A percentile compares a stretch with the other conserved stretches of the same genome.
These are phyloP conservation scores for Amoebophrya sp. DNA, from an alignment of 169 alveolate species.

Conservation along the genomic window DNA sequence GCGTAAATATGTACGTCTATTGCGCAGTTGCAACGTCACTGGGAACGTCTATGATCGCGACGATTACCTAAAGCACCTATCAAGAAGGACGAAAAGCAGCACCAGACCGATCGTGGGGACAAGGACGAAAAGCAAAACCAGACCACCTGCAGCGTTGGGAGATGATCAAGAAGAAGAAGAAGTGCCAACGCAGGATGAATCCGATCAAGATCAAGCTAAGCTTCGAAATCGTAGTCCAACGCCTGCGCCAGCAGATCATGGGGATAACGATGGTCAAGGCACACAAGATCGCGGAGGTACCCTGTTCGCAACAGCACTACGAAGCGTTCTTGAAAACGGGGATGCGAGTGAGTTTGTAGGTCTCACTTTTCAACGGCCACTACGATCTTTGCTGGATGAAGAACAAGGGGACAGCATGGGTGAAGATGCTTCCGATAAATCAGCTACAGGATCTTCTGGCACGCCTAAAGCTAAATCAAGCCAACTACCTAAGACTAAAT, in stretches of 20 bases:
- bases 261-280: too few species aligned
- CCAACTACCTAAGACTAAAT: not conserved
- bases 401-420: not conserved
- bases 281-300: too few species aligned
- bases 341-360: too few species aligned
- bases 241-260: too few species aligned
- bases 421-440: not conserved
- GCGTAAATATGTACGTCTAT: not conserved
- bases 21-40: not conserved
- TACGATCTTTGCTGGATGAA: not conserved
- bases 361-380: not conserved
- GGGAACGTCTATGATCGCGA: not conserved
- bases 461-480: not conserved
- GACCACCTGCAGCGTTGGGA: not conserved
- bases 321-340: too few species aligned
- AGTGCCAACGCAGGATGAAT: not conserved
- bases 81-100: not conserved
- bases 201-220: not conserved
- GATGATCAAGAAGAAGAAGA: not conserved
- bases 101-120: not conserved
- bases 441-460: not conserved
- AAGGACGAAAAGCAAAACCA: not conserved
- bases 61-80: too few species aligned
- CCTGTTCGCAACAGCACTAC: too few species aligned
- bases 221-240: not conserved